Percentiles rank a stretch among this genome's conserved stretches.
Evolutionary conservation across 805 yeast genomes (phyloP).

Genomic region (Candida adriatica): DNA sequence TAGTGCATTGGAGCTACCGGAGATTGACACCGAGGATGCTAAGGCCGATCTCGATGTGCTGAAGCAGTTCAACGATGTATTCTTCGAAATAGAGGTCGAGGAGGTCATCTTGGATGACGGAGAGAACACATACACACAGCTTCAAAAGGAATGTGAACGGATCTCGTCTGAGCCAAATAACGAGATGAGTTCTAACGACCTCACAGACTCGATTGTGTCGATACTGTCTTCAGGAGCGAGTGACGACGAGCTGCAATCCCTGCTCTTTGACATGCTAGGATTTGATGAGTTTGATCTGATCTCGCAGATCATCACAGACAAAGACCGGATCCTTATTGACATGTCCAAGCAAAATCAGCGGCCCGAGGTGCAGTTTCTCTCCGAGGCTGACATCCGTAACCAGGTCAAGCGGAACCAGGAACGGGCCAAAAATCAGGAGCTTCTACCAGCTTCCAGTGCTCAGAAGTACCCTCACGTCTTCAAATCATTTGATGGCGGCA

Average conservation of each 20-base stretch:
- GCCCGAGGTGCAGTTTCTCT: constrained; percentile 30
- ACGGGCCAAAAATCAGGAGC: constrained; percentile 39
- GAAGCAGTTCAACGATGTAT: constrained; percentile 27
- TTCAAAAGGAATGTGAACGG: constrained; percentile 21
- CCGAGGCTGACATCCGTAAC: constrained; percentile 48
- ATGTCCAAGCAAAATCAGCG: constrained; percentile 15
- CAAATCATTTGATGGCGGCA: constrained; percentile 59
- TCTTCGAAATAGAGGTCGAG: constrained; percentile 14
- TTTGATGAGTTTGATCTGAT: constrained; percentile 81
- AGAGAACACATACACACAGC: constrained; percentile 14
- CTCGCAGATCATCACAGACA: constrained; percentile 48
- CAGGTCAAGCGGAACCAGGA: constrained; percentile 45
- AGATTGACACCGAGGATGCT: constrained; percentile 30
- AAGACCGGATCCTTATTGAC: constrained; percentile 24
- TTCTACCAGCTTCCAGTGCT: constrained; percentile 38
- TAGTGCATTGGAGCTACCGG: constrained; percentile 17
- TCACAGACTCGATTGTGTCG: constrained; percentile 23
- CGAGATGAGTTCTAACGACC: constrained; percentile 29
- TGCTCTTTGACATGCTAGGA: constrained; percentile 75
- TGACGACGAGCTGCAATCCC: constrained; percentile 61
- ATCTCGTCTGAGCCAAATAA: constrained; percentile 27
- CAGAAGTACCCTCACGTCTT: constrained; percentile 83
- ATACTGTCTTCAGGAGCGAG: constrained; percentile 31
- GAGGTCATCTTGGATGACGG: constrained; percentile 7
- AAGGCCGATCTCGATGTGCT: constrained; percentile 30